Evolutionary conservation across 2,329 filamentous ascomycete species (phyloP).

Genomic region (Fusarium nematophilum): DNA sequence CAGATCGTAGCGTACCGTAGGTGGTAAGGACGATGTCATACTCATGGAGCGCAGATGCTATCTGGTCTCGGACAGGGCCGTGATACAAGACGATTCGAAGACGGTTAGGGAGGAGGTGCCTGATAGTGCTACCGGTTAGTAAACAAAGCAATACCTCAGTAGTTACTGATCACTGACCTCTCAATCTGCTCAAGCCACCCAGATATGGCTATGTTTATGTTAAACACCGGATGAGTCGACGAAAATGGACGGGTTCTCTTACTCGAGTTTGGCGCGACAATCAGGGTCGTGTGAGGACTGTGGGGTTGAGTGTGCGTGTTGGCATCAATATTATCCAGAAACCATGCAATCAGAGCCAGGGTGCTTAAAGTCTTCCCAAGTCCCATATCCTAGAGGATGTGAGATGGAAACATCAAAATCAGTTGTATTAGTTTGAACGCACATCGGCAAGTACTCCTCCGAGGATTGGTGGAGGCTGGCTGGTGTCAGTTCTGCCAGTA

Average conservation of each 20-base stretch:
- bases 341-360: constrained; percentile 44
- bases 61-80: not conserved
- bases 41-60: not conserved
- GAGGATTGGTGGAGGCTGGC: too few species aligned
- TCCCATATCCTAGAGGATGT: constrained; percentile 54
- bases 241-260: accelerated
- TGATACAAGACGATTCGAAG: not conserved
- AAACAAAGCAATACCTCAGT: not conserved
- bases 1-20: constrained; percentile 49
- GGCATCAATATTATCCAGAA: constrained; percentile 36
- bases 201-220: constrained; percentile 46
- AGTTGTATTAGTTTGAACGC: too few species aligned
- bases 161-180: not conserved
- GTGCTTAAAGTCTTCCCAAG: constrained; percentile 49
- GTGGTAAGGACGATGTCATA: constrained; percentile 45
- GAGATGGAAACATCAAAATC: too few species aligned
- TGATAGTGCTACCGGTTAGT: not conserved
- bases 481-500: too few species aligned
- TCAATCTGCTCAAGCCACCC: constrained; percentile 37
- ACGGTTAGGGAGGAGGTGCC: not conserved
- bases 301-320: not conserved
- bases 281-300: constrained; percentile 41
- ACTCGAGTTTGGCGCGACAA: constrained; percentile 28
- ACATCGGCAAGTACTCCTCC: too few species aligned
- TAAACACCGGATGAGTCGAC: not conserved